These are phyloP conservation scores for Skeletonema costatum DNA, from an alignment of 108 stramenopile species.

Conservation along the genomic window DNA sequence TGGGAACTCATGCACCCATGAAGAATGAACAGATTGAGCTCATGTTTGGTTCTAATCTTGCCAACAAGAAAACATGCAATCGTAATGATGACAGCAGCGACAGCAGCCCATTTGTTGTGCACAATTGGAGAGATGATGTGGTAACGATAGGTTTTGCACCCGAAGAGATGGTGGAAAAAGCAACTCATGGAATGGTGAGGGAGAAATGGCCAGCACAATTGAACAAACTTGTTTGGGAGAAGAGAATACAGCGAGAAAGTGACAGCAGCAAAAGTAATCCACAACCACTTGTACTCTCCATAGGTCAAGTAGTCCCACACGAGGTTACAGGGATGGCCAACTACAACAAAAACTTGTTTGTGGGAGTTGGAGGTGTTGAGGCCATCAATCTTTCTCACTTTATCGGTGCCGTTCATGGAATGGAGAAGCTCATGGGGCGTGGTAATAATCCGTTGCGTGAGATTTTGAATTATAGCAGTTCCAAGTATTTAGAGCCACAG, in stretches of 20 bases:
- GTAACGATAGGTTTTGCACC: constrained; percentile 93
- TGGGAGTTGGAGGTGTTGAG: constrained; percentile 89
- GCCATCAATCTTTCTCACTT: constrained; percentile 95
- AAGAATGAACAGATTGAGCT: constrained; percentile 71
- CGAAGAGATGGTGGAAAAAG: constrained; percentile 72
- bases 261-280: not conserved
- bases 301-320: constrained; percentile 82
- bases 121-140: constrained; percentile 96
- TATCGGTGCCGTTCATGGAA: constrained; percentile 96
- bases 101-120: constrained; percentile 75
- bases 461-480: constrained; percentile 88
- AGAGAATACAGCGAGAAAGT: constrained; percentile 29
- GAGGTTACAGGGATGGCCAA: constrained; percentile 98
- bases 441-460: constrained; percentile 89
- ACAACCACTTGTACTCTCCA: constrained; percentile 77
- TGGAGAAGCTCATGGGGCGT: constrained; percentile 96
- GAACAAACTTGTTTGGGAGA: constrained; percentile 92
- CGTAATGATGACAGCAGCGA: constrained; percentile 15
- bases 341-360: constrained; percentile 94
- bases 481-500: constrained; percentile 64
- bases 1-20: constrained; percentile 95
- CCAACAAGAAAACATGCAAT: not conserved
- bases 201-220: constrained; percentile 94
- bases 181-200: constrained; percentile 66
- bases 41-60: constrained; percentile 85